These are phyloP conservation scores for Nemania serpens DNA, from an alignment of 2,329 filamentous ascomycete genomes.

Conservation along the genomic window DNA sequence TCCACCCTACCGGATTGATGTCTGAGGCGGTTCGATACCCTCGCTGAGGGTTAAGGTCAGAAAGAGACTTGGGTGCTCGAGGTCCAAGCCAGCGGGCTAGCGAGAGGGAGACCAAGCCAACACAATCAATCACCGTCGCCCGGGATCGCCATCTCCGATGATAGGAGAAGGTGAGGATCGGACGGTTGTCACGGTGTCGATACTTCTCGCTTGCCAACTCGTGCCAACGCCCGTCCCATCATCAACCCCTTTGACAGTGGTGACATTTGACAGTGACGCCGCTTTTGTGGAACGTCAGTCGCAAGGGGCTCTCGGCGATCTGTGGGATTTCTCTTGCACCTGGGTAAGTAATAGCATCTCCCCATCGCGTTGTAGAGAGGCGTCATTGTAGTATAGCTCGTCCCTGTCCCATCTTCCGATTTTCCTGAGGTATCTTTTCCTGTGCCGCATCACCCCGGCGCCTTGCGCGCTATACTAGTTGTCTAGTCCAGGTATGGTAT, in stretches of 20 bases:
- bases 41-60: conserved; percentile 18
- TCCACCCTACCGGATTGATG: conserved; percentile 20
- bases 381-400: background rate
- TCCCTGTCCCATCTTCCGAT: conserved; percentile 5
- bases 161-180: background rate
- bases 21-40: conserved; percentile 17
- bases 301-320: conserved; percentile 13
- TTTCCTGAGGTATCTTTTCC: conserved; percentile 1
- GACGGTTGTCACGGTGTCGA: conserved; percentile 15
- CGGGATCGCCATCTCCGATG: conserved; percentile 29
- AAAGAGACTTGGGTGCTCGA: background rate
- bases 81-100: background rate
- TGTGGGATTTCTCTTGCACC: conserved; percentile 12
- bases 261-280: conserved; percentile 3
- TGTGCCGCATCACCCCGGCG: conserved; percentile 17
- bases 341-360: conserved; percentile 12
- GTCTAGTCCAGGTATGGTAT: background rate
- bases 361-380: conserved; percentile 16
- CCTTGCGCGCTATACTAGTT: background rate
- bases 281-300: background rate
- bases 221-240: conserved; percentile 13
- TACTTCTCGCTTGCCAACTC: conserved; percentile 10
- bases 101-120: background rate
- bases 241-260: conserved; percentile 10
- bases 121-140: conserved; percentile 3